A percentile compares a stretch with the other conserved stretches of the same genome.
phyloP scores from a whole-genome alignment of 2,329 filamentous ascomycete genomes.

The Periconia macrospinosa region DNA sequence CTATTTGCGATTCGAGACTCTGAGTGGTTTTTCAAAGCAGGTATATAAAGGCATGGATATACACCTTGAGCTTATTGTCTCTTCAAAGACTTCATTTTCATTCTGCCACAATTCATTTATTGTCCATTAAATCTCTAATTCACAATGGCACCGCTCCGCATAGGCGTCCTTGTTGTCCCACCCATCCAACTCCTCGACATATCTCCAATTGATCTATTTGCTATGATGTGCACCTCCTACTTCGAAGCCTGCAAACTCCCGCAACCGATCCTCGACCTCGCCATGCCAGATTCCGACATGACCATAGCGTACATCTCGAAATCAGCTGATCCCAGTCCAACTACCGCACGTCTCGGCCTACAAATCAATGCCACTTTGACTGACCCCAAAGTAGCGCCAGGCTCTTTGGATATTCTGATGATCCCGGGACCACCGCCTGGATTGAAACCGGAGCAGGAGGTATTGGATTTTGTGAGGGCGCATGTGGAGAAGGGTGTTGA shows the following conservation, averaged over 20 bases:
- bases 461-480: constrained; percentile 32
- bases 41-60: too few species aligned
- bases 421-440: constrained; percentile 44
- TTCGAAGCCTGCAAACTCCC: constrained; percentile 36
- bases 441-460: constrained; percentile 25
- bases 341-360: constrained; percentile 34
- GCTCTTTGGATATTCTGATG: constrained; percentile 40
- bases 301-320: constrained; percentile 35
- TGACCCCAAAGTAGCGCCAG: constrained; percentile 36
- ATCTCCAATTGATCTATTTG: constrained; percentile 42
- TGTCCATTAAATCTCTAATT: too few species aligned
- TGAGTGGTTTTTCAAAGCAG: too few species aligned
- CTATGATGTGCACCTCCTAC: constrained; percentile 38
- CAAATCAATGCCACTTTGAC: constrained; percentile 24
- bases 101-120: too few species aligned
- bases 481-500: constrained; percentile 29
- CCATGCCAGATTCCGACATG: constrained; percentile 17
- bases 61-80: too few species aligned
- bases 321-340: constrained; percentile 10
- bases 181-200: constrained; percentile 45
- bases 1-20: too few species aligned
- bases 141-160: too few species aligned
- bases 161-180: constrained; percentile 35
- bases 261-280: constrained; percentile 26
- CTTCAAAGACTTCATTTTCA: too few species aligned